Evolutionary conservation across 352 stramenopile species (phyloP).

Genomic region (Thalassiosira hispida): DNA sequence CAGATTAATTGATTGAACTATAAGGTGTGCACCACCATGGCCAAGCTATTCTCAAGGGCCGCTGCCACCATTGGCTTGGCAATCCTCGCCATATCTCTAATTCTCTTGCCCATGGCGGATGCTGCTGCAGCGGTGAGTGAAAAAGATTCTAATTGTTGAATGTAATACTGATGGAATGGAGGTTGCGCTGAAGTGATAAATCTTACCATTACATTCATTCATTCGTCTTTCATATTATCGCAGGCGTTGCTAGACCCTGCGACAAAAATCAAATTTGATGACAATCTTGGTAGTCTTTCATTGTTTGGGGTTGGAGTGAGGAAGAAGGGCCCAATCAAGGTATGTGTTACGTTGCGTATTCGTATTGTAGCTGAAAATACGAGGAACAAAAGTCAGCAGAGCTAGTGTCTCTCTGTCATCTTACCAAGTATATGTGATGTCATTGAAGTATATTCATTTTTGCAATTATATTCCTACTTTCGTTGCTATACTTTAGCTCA

Average conservation of each 20-base stretch:
- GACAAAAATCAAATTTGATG: slow-evolving; percentile 70
- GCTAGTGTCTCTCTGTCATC: too few species aligned
- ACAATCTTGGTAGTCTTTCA: slow-evolving; percentile 41
- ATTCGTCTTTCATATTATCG: not conserved
- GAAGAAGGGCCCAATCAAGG: slow-evolving; percentile 75
- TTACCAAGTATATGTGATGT: too few species aligned
- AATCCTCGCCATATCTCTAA: not conserved
- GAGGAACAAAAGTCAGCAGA: too few species aligned
- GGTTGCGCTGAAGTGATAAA: too few species aligned
- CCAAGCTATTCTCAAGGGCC: not conserved
- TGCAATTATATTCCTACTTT: too few species aligned
- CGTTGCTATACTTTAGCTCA: too few species aligned
- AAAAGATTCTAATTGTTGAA: too few species aligned
- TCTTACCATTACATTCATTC: slow-evolving; percentile 1
- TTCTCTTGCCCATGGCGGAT: not conserved
- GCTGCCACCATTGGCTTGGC: slow-evolving; percentile 7
- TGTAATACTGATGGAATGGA: too few species aligned
- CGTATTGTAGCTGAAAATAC: too few species aligned
- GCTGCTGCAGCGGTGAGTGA: slow-evolving; percentile 13
- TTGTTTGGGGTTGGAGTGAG: slow-evolving; percentile 76
- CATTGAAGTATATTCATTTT: too few species aligned
- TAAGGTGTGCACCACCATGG: slow-evolving; percentile 12
- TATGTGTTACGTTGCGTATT: slow-evolving; percentile 5
- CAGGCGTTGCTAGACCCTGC: slow-evolving; percentile 57
- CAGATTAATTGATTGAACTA: too few species aligned